phyloP scores from a whole-genome alignment of 495 filamentous ascomycete species.

The Rhizodiscina lignyota region DNA sequence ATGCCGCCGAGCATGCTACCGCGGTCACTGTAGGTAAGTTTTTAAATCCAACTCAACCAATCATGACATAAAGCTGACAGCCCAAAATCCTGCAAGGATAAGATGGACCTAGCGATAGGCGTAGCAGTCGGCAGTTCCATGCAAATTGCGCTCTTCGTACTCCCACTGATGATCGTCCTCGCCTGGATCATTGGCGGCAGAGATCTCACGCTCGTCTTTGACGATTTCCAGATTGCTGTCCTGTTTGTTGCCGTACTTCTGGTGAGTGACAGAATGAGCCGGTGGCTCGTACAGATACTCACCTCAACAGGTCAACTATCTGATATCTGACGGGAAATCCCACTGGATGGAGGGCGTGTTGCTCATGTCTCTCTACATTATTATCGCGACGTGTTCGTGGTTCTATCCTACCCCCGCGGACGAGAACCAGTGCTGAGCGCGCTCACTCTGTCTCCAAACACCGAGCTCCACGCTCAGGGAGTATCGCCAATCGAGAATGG shows the following conservation, averaged over 20 bases:
- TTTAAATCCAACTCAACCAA: background rate
- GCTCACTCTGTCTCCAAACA: too few species aligned
- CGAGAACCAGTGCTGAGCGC: too few species aligned
- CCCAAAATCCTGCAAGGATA: slow-evolving; percentile 82
- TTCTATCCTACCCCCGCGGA: too few species aligned
- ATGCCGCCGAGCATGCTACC: slow-evolving; percentile 76
- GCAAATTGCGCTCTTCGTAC: slow-evolving; percentile 70
- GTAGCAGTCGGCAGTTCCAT: slow-evolving; percentile 74
- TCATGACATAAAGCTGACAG: too few species aligned
- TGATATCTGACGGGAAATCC: background rate
- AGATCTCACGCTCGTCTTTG: slow-evolving; percentile 61
- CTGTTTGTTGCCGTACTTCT: slow-evolving; percentile 64
- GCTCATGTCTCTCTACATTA: slow-evolving; percentile 20
- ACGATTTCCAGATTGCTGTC: slow-evolving; percentile 65
- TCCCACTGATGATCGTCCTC: slow-evolving; percentile 62
- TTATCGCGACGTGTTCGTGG: slow-evolving; percentile 22
- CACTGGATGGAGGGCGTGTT: slow-evolving; percentile 25
- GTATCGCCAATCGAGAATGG: too few species aligned
- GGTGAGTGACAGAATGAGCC: slow-evolving; percentile 77
- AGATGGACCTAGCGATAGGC: slow-evolving; percentile 67
- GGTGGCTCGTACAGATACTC: too few species aligned
- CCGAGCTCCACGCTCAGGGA: too few species aligned
- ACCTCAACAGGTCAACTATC: too few species aligned
- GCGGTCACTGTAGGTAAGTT: slow-evolving; percentile 57
- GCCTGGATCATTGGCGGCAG: slow-evolving; percentile 62